Conservation (phyloP, 352 stramenopile genomes). For the Globisporangium perplexum region DNA sequence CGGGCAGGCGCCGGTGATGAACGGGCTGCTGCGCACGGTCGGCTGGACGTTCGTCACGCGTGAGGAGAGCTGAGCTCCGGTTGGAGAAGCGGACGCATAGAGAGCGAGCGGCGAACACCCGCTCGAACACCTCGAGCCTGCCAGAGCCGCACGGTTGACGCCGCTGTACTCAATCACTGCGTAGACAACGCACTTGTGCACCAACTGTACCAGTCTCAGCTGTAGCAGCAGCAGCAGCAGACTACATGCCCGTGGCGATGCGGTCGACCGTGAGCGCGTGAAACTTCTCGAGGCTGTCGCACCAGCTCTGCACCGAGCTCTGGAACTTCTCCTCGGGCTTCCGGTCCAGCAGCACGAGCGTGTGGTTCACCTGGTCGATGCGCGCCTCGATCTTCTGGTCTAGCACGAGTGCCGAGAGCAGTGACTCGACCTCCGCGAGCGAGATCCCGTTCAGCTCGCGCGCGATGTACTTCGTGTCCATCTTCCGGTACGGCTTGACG, state of each 20-base stretch:
- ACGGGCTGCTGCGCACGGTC: conserved; percentile 14
- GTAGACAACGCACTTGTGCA: too few relatives aligned
- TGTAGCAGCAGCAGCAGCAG: too few relatives aligned
- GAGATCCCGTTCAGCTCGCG: conserved; percentile 91
- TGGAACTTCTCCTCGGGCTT: conserved; percentile 73
- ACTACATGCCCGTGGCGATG: conserved; percentile 36
- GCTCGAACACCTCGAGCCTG: too few relatives aligned
- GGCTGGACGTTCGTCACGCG: conserved; percentile 12
- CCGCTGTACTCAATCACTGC: too few relatives aligned
- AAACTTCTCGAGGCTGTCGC: conserved; percentile 65
- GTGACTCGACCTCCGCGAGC: conserved; percentile 87
- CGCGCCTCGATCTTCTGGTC: conserved; percentile 67
- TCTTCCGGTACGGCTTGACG: conserved; percentile 92
- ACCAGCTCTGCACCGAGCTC: conserved; percentile 53
- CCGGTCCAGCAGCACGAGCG: conserved; percentile 60
- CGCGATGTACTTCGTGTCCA: conserved; percentile 90
- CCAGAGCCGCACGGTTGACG: too few relatives aligned
- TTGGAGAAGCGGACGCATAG: too few relatives aligned
- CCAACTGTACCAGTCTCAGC: too few relatives aligned
- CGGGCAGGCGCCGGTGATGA: conserved; percentile 5
- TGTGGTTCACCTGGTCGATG: conserved; percentile 90
- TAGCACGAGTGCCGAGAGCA: conserved; percentile 37
- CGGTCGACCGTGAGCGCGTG: conserved; percentile 60
- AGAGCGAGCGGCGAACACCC: too few relatives aligned
- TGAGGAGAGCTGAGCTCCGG: too few relatives aligned